Percentiles rank a stretch among this genome's conserved stretches.
These are phyloP conservation scores for Candida alai DNA, from an alignment of 805 yeast species.

Conservation along the genomic window DNA sequence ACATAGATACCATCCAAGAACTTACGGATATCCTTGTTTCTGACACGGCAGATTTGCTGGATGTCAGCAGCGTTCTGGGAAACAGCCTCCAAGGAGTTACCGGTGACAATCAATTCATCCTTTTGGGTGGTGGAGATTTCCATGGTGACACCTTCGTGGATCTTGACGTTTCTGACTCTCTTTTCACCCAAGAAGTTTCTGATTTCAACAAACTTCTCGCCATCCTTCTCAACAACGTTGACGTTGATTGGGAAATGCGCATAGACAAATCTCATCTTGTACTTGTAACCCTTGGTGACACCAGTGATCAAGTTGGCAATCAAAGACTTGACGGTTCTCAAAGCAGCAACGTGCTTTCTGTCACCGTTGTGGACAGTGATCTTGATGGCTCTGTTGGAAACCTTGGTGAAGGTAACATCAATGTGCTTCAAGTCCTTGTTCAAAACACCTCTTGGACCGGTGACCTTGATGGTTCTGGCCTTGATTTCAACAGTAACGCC, in stretches of 20 bases:
- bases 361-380: constrained; percentile 97
- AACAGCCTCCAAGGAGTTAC: constrained; percentile 96
- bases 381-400: constrained; percentile 68
- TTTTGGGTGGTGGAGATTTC: constrained; percentile 80
- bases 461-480: constrained; percentile 84
- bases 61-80: constrained; percentile 98
- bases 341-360: constrained; percentile 99
- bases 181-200: constrained; percentile 99
- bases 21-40: constrained; percentile 99
- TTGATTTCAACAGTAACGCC: constrained; percentile 89
- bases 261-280: constrained; percentile 99
- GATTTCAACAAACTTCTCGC: constrained; percentile 78
- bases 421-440: constrained; percentile 90
- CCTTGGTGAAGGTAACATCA: constrained; percentile 87
- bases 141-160: constrained; percentile 85
- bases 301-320: constrained; percentile 93
- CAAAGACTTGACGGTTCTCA: constrained; percentile 97
- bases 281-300: constrained; percentile 98
- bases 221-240: constrained; percentile 79
- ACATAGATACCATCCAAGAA: constrained; percentile 99
- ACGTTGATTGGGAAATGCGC: constrained; percentile 99
- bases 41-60: constrained; percentile 96
- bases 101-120: constrained; percentile 90
- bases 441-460: constrained; percentile 97
- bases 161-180: constrained; percentile 85